These are phyloP conservation scores for Tylopilus intermedius DNA, from an alignment of 768 basidiomycete species.

Conservation along the genomic window DNA sequence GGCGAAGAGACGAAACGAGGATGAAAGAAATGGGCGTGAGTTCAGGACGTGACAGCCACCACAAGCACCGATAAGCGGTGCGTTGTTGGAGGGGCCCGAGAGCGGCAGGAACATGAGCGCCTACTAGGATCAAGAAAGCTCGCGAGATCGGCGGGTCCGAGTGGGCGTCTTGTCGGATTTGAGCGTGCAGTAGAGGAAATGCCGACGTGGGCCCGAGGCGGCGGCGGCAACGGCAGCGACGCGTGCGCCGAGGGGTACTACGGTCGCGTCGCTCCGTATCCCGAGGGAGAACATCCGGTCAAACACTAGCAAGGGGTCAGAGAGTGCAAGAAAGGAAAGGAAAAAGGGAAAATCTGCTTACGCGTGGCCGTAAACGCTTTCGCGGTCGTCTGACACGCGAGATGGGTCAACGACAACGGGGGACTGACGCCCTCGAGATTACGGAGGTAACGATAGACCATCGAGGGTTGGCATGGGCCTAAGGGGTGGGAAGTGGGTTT, in stretches of 20 bases:
- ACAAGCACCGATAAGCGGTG: background rate
- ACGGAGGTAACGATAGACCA: constrained; percentile 89
- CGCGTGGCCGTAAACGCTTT: constrained; percentile 85
- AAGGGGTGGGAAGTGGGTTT: background rate
- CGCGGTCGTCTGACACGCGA: constrained; percentile 83
- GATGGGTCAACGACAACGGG: constrained; percentile 78
- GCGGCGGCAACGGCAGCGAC: constrained; percentile 58
- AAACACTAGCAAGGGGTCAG: constrained; percentile 54
- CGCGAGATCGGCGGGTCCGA: constrained; percentile 44
- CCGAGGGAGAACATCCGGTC: constrained; percentile 88
- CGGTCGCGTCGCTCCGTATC: constrained; percentile 66
- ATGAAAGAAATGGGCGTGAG: background rate
- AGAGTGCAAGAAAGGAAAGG: background rate
- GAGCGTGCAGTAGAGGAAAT: constrained; percentile 79
- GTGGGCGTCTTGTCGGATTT: constrained; percentile 50
- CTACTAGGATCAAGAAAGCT: constrained; percentile 14
- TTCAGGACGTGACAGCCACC: background rate
- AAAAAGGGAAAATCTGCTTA: constrained; percentile 31
- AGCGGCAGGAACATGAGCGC: no score
- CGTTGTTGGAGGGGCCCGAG: no score
- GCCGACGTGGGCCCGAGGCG: constrained; percentile 69
- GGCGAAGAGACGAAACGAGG: background rate
- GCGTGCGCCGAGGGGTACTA: constrained; percentile 52
- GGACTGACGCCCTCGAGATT: constrained; percentile 89
- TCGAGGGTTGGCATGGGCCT: constrained; percentile 85